These are phyloP conservation scores for Fusarium xylarioides DNA, from an alignment of 2,329 filamentous ascomycete genomes.

Conservation along the genomic window DNA sequence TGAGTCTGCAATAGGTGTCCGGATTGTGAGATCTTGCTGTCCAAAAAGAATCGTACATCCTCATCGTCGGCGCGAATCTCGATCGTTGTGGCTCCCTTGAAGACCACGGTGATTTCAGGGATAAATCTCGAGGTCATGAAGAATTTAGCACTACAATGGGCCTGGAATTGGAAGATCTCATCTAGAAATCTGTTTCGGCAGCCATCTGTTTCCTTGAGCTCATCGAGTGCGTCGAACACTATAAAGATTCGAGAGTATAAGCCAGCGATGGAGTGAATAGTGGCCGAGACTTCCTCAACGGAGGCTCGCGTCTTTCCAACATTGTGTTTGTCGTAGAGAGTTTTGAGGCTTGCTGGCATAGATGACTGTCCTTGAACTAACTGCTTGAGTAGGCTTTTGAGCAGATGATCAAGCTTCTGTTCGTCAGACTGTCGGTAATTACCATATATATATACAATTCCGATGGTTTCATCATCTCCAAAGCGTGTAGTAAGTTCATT, in stretches of 20 bases:
- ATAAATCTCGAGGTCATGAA: neutral
- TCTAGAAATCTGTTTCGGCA: neutral
- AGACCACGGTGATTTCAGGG: too few relatives aligned
- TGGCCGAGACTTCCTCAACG: fast-evolving
- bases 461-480: fast-evolving
- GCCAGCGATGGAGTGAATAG: fast-evolving
- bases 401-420: neutral
- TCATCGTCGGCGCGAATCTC: neutral
- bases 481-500: neutral
- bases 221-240: neutral
- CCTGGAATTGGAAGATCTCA: neutral
- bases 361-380: neutral
- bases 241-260: neutral
- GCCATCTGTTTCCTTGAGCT: neutral
- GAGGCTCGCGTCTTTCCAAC: fast-evolving
- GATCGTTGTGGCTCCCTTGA: too few relatives aligned
- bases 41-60: neutral
- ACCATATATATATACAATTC: neutral
- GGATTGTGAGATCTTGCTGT: fast-evolving
- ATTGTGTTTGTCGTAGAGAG: neutral
- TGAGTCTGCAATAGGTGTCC: fast-evolving
- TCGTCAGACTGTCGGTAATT: neutral
- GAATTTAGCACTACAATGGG: fast-evolving
- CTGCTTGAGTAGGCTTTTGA: neutral
- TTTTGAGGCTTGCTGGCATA: fast-evolving